phyloP scores from a whole-genome alignment of 2,329 filamentous ascomycete genomes.

The Chaetomiaceae sp. region DNA sequence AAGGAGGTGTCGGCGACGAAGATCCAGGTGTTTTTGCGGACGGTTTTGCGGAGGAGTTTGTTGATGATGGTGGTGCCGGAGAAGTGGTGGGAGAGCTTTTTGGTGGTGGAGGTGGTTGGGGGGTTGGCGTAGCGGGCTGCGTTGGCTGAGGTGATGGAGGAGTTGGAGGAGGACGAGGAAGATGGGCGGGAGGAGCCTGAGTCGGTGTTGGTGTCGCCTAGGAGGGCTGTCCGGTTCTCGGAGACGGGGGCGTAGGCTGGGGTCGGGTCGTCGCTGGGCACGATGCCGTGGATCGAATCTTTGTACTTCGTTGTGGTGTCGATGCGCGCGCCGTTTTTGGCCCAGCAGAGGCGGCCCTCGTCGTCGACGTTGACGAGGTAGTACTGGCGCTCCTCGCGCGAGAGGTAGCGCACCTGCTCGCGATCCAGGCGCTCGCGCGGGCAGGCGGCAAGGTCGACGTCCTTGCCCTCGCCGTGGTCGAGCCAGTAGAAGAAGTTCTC shows the following conservation, averaged over 20 bases:
- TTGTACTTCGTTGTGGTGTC: slow-evolving; percentile 71
- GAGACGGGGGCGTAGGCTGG: slow-evolving; percentile 43
- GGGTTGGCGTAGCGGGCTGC: slow-evolving; percentile 39
- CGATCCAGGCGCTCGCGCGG: slow-evolving; percentile 69
- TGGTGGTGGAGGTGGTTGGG: slow-evolving; percentile 55
- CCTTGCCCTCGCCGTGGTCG: slow-evolving; percentile 71
- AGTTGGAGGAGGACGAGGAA: slow-evolving; percentile 23
- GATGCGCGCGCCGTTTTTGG: slow-evolving; percentile 73
- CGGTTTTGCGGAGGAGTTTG: slow-evolving; percentile 70
- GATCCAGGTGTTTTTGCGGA: slow-evolving; percentile 88
- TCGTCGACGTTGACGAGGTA: slow-evolving; percentile 75
- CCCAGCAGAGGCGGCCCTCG: slow-evolving; percentile 77
- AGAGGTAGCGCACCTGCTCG: slow-evolving; percentile 79
- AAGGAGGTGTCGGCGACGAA: slow-evolving; percentile 86
- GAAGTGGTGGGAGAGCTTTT: slow-evolving; percentile 60
- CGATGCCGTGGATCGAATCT: slow-evolving; percentile 74
- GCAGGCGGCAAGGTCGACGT: slow-evolving; percentile 65
- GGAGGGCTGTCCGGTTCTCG: slow-evolving; percentile 30
- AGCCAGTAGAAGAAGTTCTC: slow-evolving; percentile 96
- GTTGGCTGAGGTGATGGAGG: slow-evolving; percentile 57
- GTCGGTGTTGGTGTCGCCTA: slow-evolving; percentile 27
- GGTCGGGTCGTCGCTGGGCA: slow-evolving; percentile 56
- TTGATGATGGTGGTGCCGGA: slow-evolving; percentile 70
- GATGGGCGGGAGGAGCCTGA: slow-evolving; percentile 17
- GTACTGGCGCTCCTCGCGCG: slow-evolving; percentile 71